Base-by-base conservation (phyloP, 1,284 basidiomycete species). In the Peniophora sp. region DNA sequence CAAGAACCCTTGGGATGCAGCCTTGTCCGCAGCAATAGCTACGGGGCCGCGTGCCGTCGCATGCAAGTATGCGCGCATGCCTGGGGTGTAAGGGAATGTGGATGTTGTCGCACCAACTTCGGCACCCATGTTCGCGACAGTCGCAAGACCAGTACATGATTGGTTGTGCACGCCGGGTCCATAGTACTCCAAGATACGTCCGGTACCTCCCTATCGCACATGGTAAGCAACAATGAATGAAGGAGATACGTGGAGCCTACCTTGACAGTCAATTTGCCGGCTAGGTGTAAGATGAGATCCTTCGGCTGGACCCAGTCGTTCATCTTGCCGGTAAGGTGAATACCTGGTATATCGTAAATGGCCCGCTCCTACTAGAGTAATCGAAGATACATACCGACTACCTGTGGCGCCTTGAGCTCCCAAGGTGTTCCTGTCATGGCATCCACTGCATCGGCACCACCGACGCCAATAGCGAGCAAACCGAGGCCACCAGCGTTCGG, bases 21-120 rank as follows among this genome's bases (percentile, higher is more conserved):
- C 95, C 52, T 78, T 68, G 60, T 96, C 92, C 2, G 97, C 97
- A 23, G 90, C 92, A 12, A 72, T 72, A 23, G 95, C 94, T 27
- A 97, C 93, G 32, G 87, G 81, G n/a, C 78, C 84, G 51, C 97
- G 84, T 47, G 91, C 87, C 14, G 97, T 99, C 12, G 94, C 94
- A 57, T 81, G 74, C 24, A 99, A 81, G 69, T 99, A 99, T 24
- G 82, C 75, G 36, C 83, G 79, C 96, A 99, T 99, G 60, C 82
- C 81, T 52, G 79, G 68, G 6, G 92, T 94, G 70, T 97, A 99
- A 12, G 95, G 95, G 79, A 99, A 99, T 2, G 91, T 93, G 1
- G 93, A 96, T 0, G 97, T 98, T 2, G 97, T 99, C 6, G 97
- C 97, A 45, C 97, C 97, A 23, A 99, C 93, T 74, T 99, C 97